These are phyloP conservation scores for Colletotrichum aenigma DNA, from an alignment of 2,329 filamentous ascomycete genomes.

Conservation along the genomic window DNA sequence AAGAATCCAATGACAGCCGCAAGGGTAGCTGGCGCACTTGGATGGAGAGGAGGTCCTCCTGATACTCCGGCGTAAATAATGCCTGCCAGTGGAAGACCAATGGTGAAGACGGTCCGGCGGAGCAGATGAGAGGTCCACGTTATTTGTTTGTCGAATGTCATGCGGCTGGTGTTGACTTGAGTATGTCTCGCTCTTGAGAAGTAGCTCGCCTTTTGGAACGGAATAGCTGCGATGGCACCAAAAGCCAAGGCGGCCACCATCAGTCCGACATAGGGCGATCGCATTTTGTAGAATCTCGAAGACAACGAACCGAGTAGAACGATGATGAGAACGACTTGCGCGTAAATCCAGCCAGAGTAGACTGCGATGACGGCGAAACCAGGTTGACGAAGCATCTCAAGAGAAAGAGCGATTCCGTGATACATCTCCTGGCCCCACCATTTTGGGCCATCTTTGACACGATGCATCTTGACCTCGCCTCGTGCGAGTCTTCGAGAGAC, in stretches of 20 bases:
- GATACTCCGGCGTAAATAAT: constrained; percentile 72
- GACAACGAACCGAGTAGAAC: constrained; percentile 74
- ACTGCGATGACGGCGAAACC: constrained; percentile 74
- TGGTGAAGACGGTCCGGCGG: constrained; percentile 70
- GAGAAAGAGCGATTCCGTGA: constrained; percentile 69
- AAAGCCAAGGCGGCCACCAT: constrained; percentile 70
- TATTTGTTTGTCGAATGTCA: constrained; percentile 67
- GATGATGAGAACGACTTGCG: constrained; percentile 75
- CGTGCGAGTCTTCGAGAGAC: constrained; percentile 66
- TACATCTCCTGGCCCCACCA: constrained; percentile 81
- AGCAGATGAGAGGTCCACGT: constrained; percentile 76
- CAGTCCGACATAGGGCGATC: constrained; percentile 68
- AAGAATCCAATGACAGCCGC: constrained; percentile 72
- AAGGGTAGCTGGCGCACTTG: constrained; percentile 69
- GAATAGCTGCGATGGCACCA: constrained; percentile 72
- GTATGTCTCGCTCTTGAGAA: constrained; percentile 69
- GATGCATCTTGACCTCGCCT: constrained; percentile 79
- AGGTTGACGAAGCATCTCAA: constrained; percentile 75
- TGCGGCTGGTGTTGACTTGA: constrained; percentile 66
- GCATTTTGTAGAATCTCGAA: constrained; percentile 69
- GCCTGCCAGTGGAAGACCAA: constrained; percentile 69
- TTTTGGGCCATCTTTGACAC: constrained; percentile 71
- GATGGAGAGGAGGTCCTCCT: constrained; percentile 62
- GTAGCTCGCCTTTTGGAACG: constrained; percentile 73
- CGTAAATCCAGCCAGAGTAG: constrained; percentile 82